phyloP scores from a whole-genome alignment of 192 early-diverging fungal genomes.

The Podila horticola region DNA sequence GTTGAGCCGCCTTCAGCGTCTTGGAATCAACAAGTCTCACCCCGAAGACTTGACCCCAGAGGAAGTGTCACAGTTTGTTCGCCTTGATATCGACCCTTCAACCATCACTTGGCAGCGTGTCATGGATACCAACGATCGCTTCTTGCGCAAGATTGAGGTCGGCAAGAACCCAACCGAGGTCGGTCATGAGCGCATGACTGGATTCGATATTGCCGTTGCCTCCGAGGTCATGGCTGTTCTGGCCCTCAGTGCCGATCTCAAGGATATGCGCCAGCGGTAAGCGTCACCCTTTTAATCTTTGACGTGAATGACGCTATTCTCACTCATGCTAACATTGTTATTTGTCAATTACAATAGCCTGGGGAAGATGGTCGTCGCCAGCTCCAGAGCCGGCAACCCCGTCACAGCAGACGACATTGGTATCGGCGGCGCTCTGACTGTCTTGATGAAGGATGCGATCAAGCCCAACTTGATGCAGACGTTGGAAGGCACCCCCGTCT shows the following conservation, averaged over 20 bases:
- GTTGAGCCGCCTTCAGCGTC: constrained; percentile 79
- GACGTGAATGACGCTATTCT: background rate
- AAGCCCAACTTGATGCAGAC: constrained; percentile 99
- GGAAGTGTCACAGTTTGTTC: constrained; percentile 82
- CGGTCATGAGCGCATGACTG: constrained; percentile 88
- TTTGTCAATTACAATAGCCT: constrained; percentile 50
- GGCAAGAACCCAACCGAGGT: constrained; percentile 91
- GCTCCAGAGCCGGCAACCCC: constrained; percentile 80
- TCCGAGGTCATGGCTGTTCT: constrained; percentile 99
- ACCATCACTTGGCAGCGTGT: constrained; percentile 98
- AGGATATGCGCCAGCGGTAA: constrained; percentile 90
- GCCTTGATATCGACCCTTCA: constrained; percentile 92
- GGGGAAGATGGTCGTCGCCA: constrained; percentile 96
- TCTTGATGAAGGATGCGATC: constrained; percentile 98
- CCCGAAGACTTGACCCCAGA: constrained; percentile 83
- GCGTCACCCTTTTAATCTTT: background rate
- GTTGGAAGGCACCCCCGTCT: constrained; percentile 96
- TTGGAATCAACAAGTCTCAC: constrained; percentile 87
- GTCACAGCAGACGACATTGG: constrained; percentile 98
- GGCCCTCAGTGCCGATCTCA: constrained; percentile 88
- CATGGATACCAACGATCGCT: constrained; percentile 97
- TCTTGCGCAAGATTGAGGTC: constrained; percentile 91
- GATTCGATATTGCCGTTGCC: constrained; percentile 98
- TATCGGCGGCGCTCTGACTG: constrained; percentile 93
- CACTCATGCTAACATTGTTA: background rate